Evolutionary conservation across 768 basidiomycete genomes (phyloP).

Genomic region (Pleurotus sapidus): DNA sequence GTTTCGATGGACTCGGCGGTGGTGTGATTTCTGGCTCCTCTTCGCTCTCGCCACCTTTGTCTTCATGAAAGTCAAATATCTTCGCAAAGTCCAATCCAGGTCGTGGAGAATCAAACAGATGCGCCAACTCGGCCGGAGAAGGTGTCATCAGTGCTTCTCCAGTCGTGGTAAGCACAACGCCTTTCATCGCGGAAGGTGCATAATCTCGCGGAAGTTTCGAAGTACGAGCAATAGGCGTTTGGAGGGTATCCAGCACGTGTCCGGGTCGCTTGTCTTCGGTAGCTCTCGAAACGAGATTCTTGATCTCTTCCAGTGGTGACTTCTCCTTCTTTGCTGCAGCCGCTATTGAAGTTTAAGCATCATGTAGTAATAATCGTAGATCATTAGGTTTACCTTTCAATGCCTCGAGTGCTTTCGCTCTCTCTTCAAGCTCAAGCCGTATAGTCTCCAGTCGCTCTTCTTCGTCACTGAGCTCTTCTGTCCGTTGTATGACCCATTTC

Average conservation of each 20-base stretch:
- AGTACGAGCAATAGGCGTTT: conserved; percentile 51
- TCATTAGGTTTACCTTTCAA: conserved; percentile 23
- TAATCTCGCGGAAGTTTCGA: conserved; percentile 22
- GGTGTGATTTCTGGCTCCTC: conserved; percentile 29
- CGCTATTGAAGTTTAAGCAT: background rate
- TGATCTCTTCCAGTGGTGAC: conserved; percentile 73
- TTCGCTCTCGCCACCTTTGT: conserved; percentile 28
- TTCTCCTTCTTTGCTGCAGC: conserved; percentile 44
- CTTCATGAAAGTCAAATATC: conserved; percentile 69
- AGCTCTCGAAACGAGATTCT: conserved; percentile 55
- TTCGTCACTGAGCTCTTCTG: conserved; percentile 41
- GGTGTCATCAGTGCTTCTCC: conserved; percentile 76
- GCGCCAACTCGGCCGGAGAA: conserved; percentile 59
- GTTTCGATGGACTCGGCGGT: conserved; percentile 46
- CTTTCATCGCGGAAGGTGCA: conserved; percentile 63
- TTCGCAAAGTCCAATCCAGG: conserved; percentile 74
- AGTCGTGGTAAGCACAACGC: conserved; percentile 76
- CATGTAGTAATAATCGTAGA: too few species aligned
- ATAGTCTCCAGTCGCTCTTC: conserved; percentile 37
- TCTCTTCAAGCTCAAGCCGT: conserved; percentile 34
- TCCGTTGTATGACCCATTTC: conserved; percentile 42
- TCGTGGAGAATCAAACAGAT: conserved; percentile 67
- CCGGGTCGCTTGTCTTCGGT: conserved; percentile 9
- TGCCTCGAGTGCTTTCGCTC: conserved; percentile 48
- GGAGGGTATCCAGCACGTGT: conserved; percentile 30